phyloP scores from a whole-genome alignment of 192 early-diverging fungal species.

The Coemansia sp. region DNA sequence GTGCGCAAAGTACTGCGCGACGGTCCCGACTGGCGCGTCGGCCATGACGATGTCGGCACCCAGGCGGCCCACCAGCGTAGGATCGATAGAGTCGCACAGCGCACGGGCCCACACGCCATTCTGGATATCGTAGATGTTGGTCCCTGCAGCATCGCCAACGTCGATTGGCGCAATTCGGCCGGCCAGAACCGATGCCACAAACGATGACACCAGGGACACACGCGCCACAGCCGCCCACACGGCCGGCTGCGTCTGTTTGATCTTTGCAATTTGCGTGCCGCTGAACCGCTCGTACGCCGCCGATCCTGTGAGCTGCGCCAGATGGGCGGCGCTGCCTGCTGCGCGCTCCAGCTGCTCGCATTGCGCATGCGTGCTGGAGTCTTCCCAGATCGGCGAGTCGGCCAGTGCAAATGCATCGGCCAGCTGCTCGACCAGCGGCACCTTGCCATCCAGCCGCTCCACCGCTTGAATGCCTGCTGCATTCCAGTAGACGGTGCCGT shows the following conservation, averaged over 20 bases:
- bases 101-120: constrained; percentile 24
- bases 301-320: constrained; percentile 74
- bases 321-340: constrained; percentile 61
- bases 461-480: constrained; percentile 51
- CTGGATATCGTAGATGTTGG: constrained; percentile 74
- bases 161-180: constrained; percentile 65
- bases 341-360: constrained; percentile 62
- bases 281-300: constrained; percentile 81
- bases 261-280: constrained; percentile 70
- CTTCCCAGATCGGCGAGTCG: constrained; percentile 82
- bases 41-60: constrained; percentile 51
- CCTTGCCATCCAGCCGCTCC: constrained; percentile 26
- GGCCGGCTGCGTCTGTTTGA: constrained; percentile 32
- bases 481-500: constrained; percentile 82
- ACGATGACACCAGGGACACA: constrained; percentile 75
- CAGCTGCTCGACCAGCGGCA: constrained; percentile 57
- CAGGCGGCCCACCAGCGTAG: constrained; percentile 47
- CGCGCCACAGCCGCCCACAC: constrained; percentile 25
- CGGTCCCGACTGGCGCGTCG: constrained; percentile 41
- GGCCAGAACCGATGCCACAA: constrained; percentile 64
- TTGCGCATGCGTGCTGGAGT: constrained; percentile 67
- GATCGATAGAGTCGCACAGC: constrained; percentile 24
- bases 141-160: constrained; percentile 73
- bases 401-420: constrained; percentile 53
- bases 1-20: constrained; percentile 63